A percentile compares a stretch with the other conserved stretches of the same genome.
Evolutionary conservation across 495 filamentous ascomycete species (phyloP).

Genomic region (Chaetomium cochliodes): DNA sequence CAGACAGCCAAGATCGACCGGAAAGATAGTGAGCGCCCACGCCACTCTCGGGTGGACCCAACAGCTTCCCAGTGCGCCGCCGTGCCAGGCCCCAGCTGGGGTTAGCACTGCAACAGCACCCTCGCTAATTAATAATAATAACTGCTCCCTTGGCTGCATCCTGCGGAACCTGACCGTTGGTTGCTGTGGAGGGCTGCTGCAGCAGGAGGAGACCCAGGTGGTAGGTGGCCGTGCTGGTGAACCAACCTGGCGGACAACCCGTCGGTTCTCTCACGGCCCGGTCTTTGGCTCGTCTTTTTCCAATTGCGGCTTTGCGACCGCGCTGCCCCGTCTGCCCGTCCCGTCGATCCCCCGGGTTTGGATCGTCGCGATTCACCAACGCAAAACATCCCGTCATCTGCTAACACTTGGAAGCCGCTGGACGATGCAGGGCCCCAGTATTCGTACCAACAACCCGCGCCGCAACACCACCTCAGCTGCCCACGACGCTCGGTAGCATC

Average conservation of each 20-base stretch:
- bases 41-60: conserved; percentile 10
- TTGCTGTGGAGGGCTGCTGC: neutral
- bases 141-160: conserved; percentile 5
- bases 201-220: neutral
- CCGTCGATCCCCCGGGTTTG: conserved; percentile 4
- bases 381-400: neutral
- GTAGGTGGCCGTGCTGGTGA: too few relatives aligned
- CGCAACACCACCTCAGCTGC: neutral
- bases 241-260: neutral
- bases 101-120: conserved; percentile 1
- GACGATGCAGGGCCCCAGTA: conserved; percentile 15
- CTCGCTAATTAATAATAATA: conserved; percentile 13
- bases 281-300: neutral
- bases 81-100: neutral
- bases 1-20: conserved; percentile 8
- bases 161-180: conserved; percentile 3
- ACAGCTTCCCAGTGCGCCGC: neutral
- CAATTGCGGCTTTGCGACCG: conserved; percentile 11
- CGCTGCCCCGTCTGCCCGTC: neutral
- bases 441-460: neutral
- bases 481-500: conserved; percentile 7
- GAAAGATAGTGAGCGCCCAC: conserved; percentile 5
- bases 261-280: neutral
- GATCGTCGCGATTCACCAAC: neutral
- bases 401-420: neutral